phyloP scores from a whole-genome alignment of 345 rosid genomes.

The Triadica sebifera region DNA sequence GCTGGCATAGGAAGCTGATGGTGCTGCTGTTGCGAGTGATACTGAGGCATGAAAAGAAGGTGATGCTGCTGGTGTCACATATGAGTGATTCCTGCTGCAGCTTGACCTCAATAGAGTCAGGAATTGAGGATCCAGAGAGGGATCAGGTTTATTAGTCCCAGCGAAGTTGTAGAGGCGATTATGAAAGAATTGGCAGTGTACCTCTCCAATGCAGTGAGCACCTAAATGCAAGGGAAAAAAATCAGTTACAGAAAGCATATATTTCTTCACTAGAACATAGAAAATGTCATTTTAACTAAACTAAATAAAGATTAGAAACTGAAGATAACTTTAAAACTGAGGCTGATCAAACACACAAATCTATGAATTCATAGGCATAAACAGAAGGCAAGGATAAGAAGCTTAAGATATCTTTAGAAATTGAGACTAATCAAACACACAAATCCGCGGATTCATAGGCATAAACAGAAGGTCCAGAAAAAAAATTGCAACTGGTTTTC shows the following conservation, averaged over 20 bases:
- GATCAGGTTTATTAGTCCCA: constrained; percentile 49
- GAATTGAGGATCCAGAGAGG: constrained; percentile 46
- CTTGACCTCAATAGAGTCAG: constrained; percentile 43
- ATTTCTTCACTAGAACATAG: neutral
- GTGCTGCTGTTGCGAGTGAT: neutral
- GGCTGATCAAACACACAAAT: neutral
- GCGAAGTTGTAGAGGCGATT: constrained; percentile 50
- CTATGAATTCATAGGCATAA: neutral
- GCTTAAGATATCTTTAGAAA: neutral
- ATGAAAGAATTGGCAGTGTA: constrained; percentile 50
- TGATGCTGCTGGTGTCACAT: constrained; percentile 9
- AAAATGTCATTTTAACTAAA: neutral
- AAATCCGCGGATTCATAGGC: constrained; percentile 10
- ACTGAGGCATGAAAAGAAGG: constrained; percentile 13
- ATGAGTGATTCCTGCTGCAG: constrained; percentile 30
- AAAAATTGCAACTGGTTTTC: too few relatives aligned
- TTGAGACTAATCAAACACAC: neutral
- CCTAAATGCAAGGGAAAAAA: constrained; percentile 28
- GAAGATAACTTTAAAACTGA: neutral
- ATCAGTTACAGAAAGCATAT: neutral
- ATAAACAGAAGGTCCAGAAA: neutral
- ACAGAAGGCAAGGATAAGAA: neutral
- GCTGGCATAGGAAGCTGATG: neutral
- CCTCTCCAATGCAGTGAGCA: constrained; percentile 51
- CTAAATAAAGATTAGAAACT: neutral